These are phyloP conservation scores for Ustilago lituana DNA, from an alignment of 1,284 basidiomycete genomes.

Conservation along the genomic window DNA sequence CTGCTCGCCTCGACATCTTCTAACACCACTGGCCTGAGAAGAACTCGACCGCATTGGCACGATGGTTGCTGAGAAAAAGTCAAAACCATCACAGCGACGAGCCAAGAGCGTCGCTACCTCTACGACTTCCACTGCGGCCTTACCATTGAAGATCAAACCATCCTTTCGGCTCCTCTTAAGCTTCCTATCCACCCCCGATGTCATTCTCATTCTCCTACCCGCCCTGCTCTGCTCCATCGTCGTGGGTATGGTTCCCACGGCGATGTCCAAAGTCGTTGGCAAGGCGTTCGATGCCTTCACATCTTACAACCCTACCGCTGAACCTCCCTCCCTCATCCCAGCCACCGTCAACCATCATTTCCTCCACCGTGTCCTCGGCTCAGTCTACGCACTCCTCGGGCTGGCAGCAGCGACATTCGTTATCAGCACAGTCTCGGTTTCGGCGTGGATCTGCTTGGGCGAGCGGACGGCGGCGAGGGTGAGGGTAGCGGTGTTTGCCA, in stretches of 20 bases:
- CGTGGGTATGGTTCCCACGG: slow-evolving; percentile 83
- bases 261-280: slow-evolving; percentile 91
- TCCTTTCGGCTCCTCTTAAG: slow-evolving; percentile 51
- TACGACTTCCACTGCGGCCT: too few relatives aligned
- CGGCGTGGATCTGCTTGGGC: slow-evolving; percentile 86
- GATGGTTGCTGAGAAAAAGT: too few relatives aligned
- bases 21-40: too few relatives aligned
- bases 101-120: not conserved
- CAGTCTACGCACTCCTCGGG: slow-evolving; percentile 74
- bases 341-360: slow-evolving; percentile 73
- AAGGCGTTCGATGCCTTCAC: slow-evolving; percentile 83
- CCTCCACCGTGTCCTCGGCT: slow-evolving; percentile 71
- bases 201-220: slow-evolving; percentile 72
- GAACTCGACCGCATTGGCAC: too few relatives aligned
- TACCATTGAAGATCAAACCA: slow-evolving; percentile 19
- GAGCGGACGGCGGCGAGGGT: slow-evolving; percentile 81
- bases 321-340: slow-evolving; percentile 64
- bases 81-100: not conserved
- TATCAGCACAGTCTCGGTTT: slow-evolving; percentile 79
- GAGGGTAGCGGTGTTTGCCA: slow-evolving; percentile 76
- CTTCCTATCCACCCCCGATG: slow-evolving; percentile 43
- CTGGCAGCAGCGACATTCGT: slow-evolving; percentile 78
- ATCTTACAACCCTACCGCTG: slow-evolving; percentile 70
- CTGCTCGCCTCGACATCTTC: too few relatives aligned
- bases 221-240: slow-evolving; percentile 77